phyloP scores from a whole-genome alignment of 2,329 filamentous ascomycete species.

The Trichophyton schoenleinii region DNA sequence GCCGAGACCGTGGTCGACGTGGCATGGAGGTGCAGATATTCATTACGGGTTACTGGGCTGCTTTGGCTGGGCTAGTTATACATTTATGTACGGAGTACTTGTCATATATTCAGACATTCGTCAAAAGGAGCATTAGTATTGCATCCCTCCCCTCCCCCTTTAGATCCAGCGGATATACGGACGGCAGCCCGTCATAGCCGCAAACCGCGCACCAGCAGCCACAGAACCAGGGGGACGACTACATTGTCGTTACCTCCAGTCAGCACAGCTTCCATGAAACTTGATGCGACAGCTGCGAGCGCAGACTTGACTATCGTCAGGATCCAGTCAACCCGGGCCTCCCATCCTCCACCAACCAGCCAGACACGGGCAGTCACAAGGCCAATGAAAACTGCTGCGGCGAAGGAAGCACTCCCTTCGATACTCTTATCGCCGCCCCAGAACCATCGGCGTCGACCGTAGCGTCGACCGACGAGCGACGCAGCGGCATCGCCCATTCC shows the following conservation, averaged over 20 bases:
- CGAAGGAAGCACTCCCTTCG: constrained; percentile 75
- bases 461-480: constrained; percentile 75
- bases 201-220: constrained; percentile 77
- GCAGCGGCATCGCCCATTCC: constrained; percentile 91
- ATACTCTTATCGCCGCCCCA: constrained; percentile 96
- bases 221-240: constrained; percentile 82
- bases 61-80: neutral
- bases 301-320: constrained; percentile 45
- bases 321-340: constrained; percentile 24
- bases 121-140: neutral
- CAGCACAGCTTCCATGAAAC: constrained; percentile 84
- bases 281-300: constrained; percentile 65
- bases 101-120: neutral
- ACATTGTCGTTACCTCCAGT: constrained; percentile 99
- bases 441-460: constrained; percentile 78
- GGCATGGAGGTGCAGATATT: neutral
- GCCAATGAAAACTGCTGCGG: constrained; percentile 62
- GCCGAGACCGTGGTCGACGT: neutral
- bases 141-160: neutral
- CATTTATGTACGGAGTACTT: neutral
- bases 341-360: constrained; percentile 65
- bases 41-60: neutral
- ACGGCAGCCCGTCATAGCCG: constrained; percentile 19
- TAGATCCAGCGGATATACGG: neutral
- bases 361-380: constrained; percentile 58